Base-by-base conservation (phyloP, 140 eudicot genomes). In the Flaveria floridana region DNA sequence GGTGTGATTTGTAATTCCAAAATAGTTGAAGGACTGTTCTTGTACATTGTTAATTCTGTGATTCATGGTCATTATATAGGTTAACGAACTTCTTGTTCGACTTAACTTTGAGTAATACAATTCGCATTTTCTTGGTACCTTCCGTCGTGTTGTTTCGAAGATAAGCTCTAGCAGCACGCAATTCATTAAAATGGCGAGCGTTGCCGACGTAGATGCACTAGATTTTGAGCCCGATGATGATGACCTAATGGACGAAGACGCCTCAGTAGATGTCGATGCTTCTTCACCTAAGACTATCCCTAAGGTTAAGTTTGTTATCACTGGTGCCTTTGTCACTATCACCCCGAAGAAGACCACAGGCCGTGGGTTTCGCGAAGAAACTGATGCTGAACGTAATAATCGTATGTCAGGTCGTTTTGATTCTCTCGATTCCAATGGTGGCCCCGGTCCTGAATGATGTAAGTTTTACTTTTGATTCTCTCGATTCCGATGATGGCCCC, bases 221-320 rank as follows among this genome's bases (percentile, higher is more conserved):
- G 25, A 23, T 23, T 23, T 23, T 23, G 25, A 23, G 25, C 25
- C 25, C 25, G 25, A 23, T 23, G 97, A 93, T 1, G 99, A 93
- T 70, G 99, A 93, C 76, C 91, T 93, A 41, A 93, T 93, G 99
- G 99, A 90, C 81, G 99, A 93, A 71, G 98, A 93, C 18, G 88
- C 71, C 14, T 85, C 69, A 26, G 85, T 57, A 11, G 94, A 83
- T 73, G 66, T 53, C 51, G 97, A 82, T 1, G 85, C 84, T 1
- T 82, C 96, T 13, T 89, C 95, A 10, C 76, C 84, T 63, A 84
- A 85, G 77, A 82, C 78, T 63, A 78, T 80, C 4, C 99, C 97
- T 4, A 83, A 84, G 25, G 85, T 93, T 53, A 88, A 86, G 78
- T 93, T 97, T n/a, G 99, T 97, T 55, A 90, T 93, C 42, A 88